Conservation (phyloP, 2,329 filamentous ascomycete genomes). For the Neoascochyta sp. region DNA sequence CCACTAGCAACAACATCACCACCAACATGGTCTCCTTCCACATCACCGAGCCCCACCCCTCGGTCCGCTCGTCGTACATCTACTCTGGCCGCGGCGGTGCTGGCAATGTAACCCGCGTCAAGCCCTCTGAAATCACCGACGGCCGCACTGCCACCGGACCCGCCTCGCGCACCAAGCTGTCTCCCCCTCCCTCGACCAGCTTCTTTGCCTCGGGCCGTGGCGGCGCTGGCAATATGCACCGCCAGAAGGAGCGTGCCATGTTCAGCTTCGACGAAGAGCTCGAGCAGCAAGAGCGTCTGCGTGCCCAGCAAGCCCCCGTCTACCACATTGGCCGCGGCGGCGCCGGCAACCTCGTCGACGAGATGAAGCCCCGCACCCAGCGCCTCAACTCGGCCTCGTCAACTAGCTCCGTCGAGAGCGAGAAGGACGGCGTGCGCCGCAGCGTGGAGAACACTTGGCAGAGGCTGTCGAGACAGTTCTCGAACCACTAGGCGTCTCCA, state of each 20-base stretch:
- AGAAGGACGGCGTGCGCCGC: constrained; percentile 28
- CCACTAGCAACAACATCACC: constrained; percentile 12
- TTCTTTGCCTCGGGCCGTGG: constrained; percentile 65
- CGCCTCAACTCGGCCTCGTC: constrained; percentile 32
- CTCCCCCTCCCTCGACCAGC: constrained; percentile 43
- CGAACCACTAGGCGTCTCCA: constrained; percentile 19
- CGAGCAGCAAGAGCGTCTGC: constrained; percentile 53
- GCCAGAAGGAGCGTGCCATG: constrained; percentile 54
- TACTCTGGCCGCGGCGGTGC: constrained; percentile 56
- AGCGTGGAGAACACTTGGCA: constrained; percentile 38
- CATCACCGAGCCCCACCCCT: constrained; percentile 61
- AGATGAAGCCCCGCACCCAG: constrained; percentile 29
- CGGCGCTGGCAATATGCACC: constrained; percentile 62
- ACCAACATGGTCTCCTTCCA: constrained; percentile 46
- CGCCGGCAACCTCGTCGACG: constrained; percentile 52
- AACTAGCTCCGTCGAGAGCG: constrained; percentile 23
- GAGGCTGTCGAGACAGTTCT: constrained; percentile 33
- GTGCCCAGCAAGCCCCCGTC: constrained; percentile 55
- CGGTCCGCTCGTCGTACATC: constrained; percentile 51
- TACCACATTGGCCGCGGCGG: constrained; percentile 63
- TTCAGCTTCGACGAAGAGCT: constrained; percentile 68
- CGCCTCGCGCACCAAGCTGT: constrained; percentile 49
- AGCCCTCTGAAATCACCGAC: constrained; percentile 52
- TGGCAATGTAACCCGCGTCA: constrained; percentile 56
- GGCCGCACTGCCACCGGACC: constrained; percentile 46